These are phyloP conservation scores for Urochloa ruziziensis DNA, from an alignment of 176 grass and related monocot genomes.

Conservation along the genomic window DNA sequence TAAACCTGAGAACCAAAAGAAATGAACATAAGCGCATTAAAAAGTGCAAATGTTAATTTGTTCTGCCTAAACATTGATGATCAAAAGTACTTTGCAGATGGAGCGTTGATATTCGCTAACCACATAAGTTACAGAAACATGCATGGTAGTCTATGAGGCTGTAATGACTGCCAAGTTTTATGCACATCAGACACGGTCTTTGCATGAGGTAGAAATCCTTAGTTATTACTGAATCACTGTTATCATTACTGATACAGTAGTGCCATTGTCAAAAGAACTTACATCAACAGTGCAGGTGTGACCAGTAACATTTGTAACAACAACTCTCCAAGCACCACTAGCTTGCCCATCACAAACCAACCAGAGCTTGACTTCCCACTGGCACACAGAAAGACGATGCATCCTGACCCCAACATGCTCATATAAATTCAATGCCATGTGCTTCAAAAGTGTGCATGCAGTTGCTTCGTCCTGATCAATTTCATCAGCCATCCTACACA, in stretches of 20 bases:
- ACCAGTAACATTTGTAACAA: conserved; percentile 92
- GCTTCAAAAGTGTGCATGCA: conserved; percentile 65
- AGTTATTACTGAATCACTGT: neutral
- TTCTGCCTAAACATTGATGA: neutral
- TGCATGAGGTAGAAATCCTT: neutral
- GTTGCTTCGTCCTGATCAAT: conserved; percentile 61
- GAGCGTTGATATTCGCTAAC: conserved; percentile 11
- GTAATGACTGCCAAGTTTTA: neutral
- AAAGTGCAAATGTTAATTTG: conserved; percentile 6
- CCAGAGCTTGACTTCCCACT: conserved; percentile 97
- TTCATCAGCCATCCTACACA: conserved; percentile 60
- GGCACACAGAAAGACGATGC: conserved; percentile 93
- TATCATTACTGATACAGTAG: conserved; percentile 20
- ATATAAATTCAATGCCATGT: conserved; percentile 91
- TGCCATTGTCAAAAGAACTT: conserved; percentile 42
- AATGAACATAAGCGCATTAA: conserved; percentile 9
- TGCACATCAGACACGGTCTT: neutral
- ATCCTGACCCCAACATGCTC: conserved; percentile 91
- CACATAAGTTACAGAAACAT: conserved; percentile 8
- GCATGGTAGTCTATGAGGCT: neutral
- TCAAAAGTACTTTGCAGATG: neutral
- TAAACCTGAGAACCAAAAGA: conserved; percentile 61
- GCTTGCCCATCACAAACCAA: conserved; percentile 71
- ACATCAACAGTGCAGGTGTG: conserved; percentile 98
- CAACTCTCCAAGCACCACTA: conserved; percentile 92